These are phyloP conservation scores for Lactifluus echinatus DNA, from an alignment of 768 basidiomycete species.

Conservation along the genomic window DNA sequence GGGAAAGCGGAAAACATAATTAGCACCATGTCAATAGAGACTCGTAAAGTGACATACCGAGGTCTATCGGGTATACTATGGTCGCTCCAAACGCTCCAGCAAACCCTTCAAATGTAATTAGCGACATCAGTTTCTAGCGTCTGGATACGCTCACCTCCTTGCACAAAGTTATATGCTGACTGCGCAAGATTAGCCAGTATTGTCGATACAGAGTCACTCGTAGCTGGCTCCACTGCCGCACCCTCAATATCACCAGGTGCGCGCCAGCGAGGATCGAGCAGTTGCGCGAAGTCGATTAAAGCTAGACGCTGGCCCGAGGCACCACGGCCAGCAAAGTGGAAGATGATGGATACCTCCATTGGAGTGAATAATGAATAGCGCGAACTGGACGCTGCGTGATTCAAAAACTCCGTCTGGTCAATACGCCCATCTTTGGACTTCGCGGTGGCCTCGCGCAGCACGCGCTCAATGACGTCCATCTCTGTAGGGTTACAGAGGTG, in stretches of 20 bases:
- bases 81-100: slow-evolving; percentile 94
- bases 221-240: slow-evolving; percentile 26
- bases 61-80: slow-evolving; percentile 95
- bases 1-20: not conserved
- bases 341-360: slow-evolving; percentile 97
- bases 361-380: slow-evolving; percentile 95
- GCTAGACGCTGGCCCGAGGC: slow-evolving; percentile 60
- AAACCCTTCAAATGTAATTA: slow-evolving; percentile 44
- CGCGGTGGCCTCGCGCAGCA: slow-evolving; percentile 82
- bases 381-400: slow-evolving; percentile 76
- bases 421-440: slow-evolving; percentile 94
- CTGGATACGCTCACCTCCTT: slow-evolving; percentile 55
- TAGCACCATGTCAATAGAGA: slow-evolving; percentile 6
- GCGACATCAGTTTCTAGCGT: not conserved
- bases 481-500: slow-evolving; percentile 35
- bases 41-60: slow-evolving; percentile 45
- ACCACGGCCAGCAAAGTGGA: slow-evolving; percentile 93
- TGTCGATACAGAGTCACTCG: slow-evolving; percentile 29
- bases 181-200: slow-evolving; percentile 50
- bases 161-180: slow-evolving; percentile 78
- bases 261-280: slow-evolving; percentile 86
- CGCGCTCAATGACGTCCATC: slow-evolving; percentile 95
- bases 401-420: slow-evolving; percentile 90
- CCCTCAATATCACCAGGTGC: slow-evolving; percentile 49
- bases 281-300: slow-evolving; percentile 83